phyloP scores from a whole-genome alignment of 78 protist genomes.

The Capsaspora owczarzaki region DNA sequence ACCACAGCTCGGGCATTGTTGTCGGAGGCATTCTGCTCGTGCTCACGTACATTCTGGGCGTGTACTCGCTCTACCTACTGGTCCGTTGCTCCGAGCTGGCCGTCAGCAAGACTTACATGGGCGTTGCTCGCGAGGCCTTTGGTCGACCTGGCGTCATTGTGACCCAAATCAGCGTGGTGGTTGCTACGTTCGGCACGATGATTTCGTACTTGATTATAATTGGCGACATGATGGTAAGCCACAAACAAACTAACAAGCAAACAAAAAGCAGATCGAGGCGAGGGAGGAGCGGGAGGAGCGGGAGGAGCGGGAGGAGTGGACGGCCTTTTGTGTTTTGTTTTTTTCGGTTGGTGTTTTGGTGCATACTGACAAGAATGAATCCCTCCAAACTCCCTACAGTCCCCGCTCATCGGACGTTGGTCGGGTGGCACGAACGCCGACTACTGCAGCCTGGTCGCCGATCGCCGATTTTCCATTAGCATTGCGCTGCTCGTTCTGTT shows the following conservation, averaged over 20 bases:
- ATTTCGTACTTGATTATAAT: slow-evolving; percentile 10
- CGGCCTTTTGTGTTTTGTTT: no score
- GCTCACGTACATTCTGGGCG: not conserved
- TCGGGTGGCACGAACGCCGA: no score
- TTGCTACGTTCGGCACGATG: not conserved
- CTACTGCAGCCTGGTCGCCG: not conserved
- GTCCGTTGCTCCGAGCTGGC: not conserved
- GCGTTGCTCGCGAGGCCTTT: not conserved
- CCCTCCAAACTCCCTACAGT: no score
- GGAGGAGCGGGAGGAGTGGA: no score
- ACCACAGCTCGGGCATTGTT: not conserved
- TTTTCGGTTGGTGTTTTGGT: not conserved
- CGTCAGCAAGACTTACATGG: not conserved
- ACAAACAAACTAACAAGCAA: no score
- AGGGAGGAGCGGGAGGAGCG: no score
- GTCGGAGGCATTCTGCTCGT: not conserved
- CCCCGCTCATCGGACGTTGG: no score
- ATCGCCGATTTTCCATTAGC: not conserved
- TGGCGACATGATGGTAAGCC: no score
- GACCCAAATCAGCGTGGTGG: not conserved
- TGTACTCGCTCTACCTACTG: not conserved
- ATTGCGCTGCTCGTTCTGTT: not conserved
- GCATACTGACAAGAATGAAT: not conserved
- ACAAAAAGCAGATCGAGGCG: no score
- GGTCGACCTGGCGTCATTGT: not conserved